Base-by-base conservation (phyloP, 2,329 filamentous ascomycete species). In the Trichoderma aggressivum region DNA sequence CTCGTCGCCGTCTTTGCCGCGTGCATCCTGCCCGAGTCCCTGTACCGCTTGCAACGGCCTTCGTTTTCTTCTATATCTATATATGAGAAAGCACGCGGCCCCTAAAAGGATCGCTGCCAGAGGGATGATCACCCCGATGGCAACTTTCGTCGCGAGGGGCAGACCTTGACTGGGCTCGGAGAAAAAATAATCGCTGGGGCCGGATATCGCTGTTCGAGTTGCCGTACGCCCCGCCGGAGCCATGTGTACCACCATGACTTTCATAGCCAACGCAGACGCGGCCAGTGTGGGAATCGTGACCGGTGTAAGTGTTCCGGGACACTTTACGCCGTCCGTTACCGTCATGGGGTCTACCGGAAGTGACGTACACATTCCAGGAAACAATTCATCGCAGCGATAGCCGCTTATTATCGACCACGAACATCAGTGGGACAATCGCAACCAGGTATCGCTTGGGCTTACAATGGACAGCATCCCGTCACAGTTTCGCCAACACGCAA, bases 281-380 rank as follows among this genome's bases (percentile, higher is more conserved):
- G 39, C 39, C 16, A 11, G 3, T 47, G 39, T n/a, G 3, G 18
- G 16, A 18, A 0, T 3, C 6, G 36, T 7, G 36, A 7, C 1
- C 3, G 36, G 36, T 8, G 36, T 5, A 18, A 39, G 36, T 39
- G 5, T 18, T 14, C 16, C 36, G 36, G 3, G 2, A 43, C 36
- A 43, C 3, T 0, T 43, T 43, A 43, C 1, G 3, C 12, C 16
- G 6, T 43, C 36, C 5, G 36, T 43, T 16, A 43, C 36, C 1
- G 7, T 18, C 18, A 43, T 3, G 36, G 16, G 6, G 36, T 2
- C 0, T 0, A 5, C 6, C 8, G 16, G 16, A 43, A 0, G 0
- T 18, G 36, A 43, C 5, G 16, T 7, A 16, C 36, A 39, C 7
- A 3, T 0, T 18, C 14, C 5, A 39, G 16, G 2, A 1, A 18